Evolutionary conservation across 495 filamentous ascomycete species (phyloP), one percentile per base, ranked within the genome.

Genomic region (Glarea lozoyensis): DNA sequence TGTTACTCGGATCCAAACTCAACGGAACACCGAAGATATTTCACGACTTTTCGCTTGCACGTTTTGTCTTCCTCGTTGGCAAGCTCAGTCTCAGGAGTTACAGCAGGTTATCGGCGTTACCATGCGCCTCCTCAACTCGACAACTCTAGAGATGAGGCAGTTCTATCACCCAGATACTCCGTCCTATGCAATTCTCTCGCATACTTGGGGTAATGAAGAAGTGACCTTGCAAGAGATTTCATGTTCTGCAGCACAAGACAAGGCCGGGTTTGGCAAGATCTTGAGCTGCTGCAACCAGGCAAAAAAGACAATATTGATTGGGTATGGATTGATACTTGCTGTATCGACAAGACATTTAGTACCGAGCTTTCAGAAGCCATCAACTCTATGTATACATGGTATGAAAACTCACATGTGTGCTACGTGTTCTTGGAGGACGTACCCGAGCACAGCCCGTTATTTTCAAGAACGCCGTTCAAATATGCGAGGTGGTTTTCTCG

Each of bases 241-340:
- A 4, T 4, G 16, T 29, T 5, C 9, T 15, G 7, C 6, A 16
- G 34, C 36, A n/a, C 56, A 54, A 39, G 12, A 5, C 6, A 40
- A 25, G 17, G 16, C 10, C 12, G 53, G 55, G 10, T 60, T 49
- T 45, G 16, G 13, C 2, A 62, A 62, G 40, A 55, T 60, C 32
- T 30, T 18, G 30, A 51, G 53, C 30, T 58, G 55, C 36, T 46
- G 53, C n/a, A 37, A 55, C 35, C 55, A 57, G 27, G 56, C 59
- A 10, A 20, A n/a, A n/a, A n/a, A n/a, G n/a, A n/a, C n/a, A n/a
- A n/a, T n/a, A n/a, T n/a, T n/a, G n/a, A n/a, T n/a, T n/a, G n/a
- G n/a, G n/a, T n/a, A n/a, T 69, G 65, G 65, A 51, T 68, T 17
- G 65, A 68, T 34, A 67, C 65, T 0, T 69, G 63, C 36, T 69